Evolutionary conservation across 331 rosid species (phyloP).

Genomic region (Malus hybrid): DNA sequence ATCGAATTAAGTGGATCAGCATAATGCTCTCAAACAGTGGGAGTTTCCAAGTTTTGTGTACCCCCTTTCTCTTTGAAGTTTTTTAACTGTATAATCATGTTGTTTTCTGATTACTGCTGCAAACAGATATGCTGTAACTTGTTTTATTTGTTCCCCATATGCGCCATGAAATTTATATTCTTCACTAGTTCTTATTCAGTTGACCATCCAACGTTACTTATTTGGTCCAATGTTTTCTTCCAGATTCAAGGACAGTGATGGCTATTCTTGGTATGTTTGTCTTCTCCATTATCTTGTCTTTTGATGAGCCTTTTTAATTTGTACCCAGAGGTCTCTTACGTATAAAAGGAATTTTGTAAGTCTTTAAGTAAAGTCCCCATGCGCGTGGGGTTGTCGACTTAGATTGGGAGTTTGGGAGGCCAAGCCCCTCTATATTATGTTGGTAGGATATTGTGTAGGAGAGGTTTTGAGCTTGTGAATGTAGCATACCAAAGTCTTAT

Average conservation of each 20-base stretch:
- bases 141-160: not conserved
- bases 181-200: not conserved
- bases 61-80: not conserved
- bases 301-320: not conserved
- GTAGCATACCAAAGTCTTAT: not conserved
- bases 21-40: not conserved
- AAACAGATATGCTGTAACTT: not conserved
- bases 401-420: not conserved
- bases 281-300: not conserved
- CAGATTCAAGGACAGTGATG: constrained; percentile 98
- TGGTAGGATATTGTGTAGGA: not conserved
- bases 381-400: not conserved
- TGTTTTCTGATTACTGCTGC: not conserved
- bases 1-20: not conserved
- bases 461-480: not conserved
- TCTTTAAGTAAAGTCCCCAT: not conserved
- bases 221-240: not conserved
- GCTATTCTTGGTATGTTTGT: constrained; percentile 74
- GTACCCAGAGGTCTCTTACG: too few relatives aligned
- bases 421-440: not conserved
- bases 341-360: too few relatives aligned
- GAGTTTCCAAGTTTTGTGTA: not conserved
- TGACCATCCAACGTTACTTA: not conserved
- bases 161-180: not conserved
- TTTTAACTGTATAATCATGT: not conserved